Conservation (phyloP, 345 rosid species). For the Abelmoschus esculentus region DNA sequence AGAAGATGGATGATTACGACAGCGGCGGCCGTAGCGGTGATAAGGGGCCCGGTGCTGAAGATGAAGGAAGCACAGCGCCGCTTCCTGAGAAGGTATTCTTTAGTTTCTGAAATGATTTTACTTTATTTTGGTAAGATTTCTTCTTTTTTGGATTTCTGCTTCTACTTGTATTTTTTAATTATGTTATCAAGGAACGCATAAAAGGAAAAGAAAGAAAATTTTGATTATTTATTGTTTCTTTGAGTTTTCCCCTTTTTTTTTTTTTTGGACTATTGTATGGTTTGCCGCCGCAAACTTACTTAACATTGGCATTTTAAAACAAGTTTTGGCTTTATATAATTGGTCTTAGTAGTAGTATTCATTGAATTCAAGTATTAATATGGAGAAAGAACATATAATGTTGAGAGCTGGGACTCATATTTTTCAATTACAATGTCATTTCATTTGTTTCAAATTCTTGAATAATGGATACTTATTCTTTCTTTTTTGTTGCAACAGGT, state of each 20-base stretch:
- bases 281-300: not conserved
- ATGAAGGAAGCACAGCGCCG: conserved; percentile 85
- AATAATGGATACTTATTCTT: conserved; percentile 6
- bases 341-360: not conserved
- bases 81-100: conserved; percentile 72
- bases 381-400: not conserved
- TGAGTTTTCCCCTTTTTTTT: not conserved
- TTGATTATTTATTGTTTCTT: not conserved
- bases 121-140: not conserved
- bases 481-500: conserved; percentile 38
- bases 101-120: not conserved
- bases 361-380: not conserved
- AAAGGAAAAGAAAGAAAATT: not conserved
- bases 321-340: not conserved
- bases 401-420: too few relatives aligned
- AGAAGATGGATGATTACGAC: conserved; percentile 60
- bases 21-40: conserved; percentile 72
- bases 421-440: not conserved
- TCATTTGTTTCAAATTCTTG: not conserved
- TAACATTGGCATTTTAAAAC: not conserved
- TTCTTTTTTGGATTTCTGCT: not conserved
- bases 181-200: not conserved
- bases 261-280: not conserved
- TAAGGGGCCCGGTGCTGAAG: conserved; percentile 56
- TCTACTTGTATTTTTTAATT: not conserved